Evolutionary conservation across 2,329 filamentous ascomycete genomes (phyloP), one percentile per base, ranked within the genome.

Genomic region (Gnomoniopsis smithogilvyi): DNA sequence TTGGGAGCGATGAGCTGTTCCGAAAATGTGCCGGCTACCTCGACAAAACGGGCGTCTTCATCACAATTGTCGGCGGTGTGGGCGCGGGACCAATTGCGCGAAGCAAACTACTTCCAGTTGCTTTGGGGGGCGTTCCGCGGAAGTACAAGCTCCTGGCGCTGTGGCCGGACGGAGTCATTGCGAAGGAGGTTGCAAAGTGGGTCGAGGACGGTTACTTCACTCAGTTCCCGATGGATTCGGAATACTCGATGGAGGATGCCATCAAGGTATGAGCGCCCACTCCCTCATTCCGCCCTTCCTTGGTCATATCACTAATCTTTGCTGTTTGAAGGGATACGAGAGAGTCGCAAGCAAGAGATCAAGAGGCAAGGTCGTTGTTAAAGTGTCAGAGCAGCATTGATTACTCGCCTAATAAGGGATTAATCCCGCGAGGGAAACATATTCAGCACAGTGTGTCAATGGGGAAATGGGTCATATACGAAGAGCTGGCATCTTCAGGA

Each of bases 1-100:
- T 78, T 4, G 81, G 81, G 14, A 73, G 73, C 22, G 77, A 81
- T 49, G 66, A 76, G 2, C 68, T 84, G 21, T 83, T 78, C 64
- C 58, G 64, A 10, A 60, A 75, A 21, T 76, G 71, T 8, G 64
- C 73, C 1, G 41, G 56, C 3, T 82, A 77, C 60, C 70, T 82
- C 36, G 68, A 71, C 43, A 65, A 69, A 0, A 61, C 65, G 1
- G 73, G 68, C 51, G 65, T 70, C 21, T 81, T 73, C 56, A 53
- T 74, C 54, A 68, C 63, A 55, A 71, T 73, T 36, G 71, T 70
- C 0, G 72, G 72, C 33, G 72, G 71, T 0, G 60, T 63, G 19
- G 64, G 66, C 1, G 67, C 69, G 45, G 70, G 70, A 3, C 67
- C 69, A 1, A 69, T 70, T 54, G 41, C 73, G 11, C 64, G 63